Base-by-base conservation (phyloP, 1,284 basidiomycete genomes). In the Macrocystidia cucumis region DNA sequence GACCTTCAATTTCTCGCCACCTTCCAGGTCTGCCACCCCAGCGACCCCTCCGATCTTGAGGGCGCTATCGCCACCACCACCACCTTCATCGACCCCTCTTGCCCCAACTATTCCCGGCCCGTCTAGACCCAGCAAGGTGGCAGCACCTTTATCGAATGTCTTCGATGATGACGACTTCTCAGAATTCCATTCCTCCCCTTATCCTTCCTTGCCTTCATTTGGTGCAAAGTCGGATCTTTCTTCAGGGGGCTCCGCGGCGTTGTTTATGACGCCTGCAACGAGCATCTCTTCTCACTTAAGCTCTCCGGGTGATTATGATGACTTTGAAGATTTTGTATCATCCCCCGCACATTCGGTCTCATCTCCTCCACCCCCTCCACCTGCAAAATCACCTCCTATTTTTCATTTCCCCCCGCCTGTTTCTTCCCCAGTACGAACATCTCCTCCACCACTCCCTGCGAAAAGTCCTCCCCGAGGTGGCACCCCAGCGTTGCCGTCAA, bases 261-360 rank as follows among this genome's bases (percentile, higher is more conserved):
- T n/a, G n/a, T n/a, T n/a, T n/a, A n/a, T n/a, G n/a, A 18, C 40
- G 5, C 35, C 44, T 9, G 45, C 45, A 29, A 44, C 20, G 23
- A 14, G 12, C 23, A 32, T 16, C 21, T 35, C 34, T 8, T 35
- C 43, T 17, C 14, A 25, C 21, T 37, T 33, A 9, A 35, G 29
- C 31, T 46, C 45, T 38, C 37, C 45, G 38, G 35, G 37, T 35
- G 34, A 40, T 4, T 59, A 62, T 38, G 59, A 72, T 44, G 60
- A 67, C 41, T 72, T 74, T 44, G 60, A 69, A 39, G 62, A 65
- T 25, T 65, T 71, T 35, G 52, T 65, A 21, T 60, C 62, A 26
- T 55, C 62, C 3, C 47, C 59, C n/a, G n/a, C 45, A 25, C 8
- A 5, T 61, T 18, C 54, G 43, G 22, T 56, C 62, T 9, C 56